A percentile compares a stretch with the other conserved stretches of the same genome.
phyloP scores from a whole-genome alignment of 768 basidiomycete genomes.

The Naganishia vaughanmartiniae region DNA sequence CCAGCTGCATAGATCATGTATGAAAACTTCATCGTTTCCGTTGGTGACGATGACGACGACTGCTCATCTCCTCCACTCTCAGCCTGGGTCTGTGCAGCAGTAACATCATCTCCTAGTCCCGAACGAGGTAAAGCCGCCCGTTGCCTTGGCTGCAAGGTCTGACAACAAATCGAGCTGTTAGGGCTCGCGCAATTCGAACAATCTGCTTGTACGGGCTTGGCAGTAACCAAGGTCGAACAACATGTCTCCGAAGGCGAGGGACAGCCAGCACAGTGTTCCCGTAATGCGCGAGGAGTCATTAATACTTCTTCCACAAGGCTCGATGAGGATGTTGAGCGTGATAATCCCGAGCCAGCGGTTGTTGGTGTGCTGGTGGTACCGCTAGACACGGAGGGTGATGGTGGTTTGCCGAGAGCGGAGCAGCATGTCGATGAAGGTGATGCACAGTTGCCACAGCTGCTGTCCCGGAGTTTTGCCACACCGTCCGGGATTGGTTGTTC shows the following conservation, averaged over 20 bases:
- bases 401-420: slow-evolving; percentile 19
- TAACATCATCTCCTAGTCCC: not conserved
- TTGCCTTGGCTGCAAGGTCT: slow-evolving; percentile 16
- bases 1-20: slow-evolving; percentile 51
- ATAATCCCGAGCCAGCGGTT: not conserved
- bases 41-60: slow-evolving; percentile 34
- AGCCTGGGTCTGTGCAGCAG: not conserved
- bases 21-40: slow-evolving; percentile 46
- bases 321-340: slow-evolving; percentile 18
- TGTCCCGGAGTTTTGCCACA: slow-evolving; percentile 16
- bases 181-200: slow-evolving; percentile 21
- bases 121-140: not conserved
- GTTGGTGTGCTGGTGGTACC: not conserved
- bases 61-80: not conserved
- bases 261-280: slow-evolving; percentile 23
- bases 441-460: slow-evolving; percentile 16
- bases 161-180: slow-evolving; percentile 14
- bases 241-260: slow-evolving; percentile 26
- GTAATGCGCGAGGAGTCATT: slow-evolving; percentile 8
- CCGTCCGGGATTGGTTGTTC: slow-evolving; percentile 5
- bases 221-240: slow-evolving; percentile 16
- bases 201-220: slow-evolving; percentile 11
- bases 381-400: not conserved
- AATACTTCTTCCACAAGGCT: not conserved
- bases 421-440: slow-evolving; percentile 22